A percentile compares a stretch with the other conserved stretches of the same genome.
These are phyloP conservation scores for Quercus mongolica DNA, from an alignment of 306 rosid species.

Conservation along the genomic window DNA sequence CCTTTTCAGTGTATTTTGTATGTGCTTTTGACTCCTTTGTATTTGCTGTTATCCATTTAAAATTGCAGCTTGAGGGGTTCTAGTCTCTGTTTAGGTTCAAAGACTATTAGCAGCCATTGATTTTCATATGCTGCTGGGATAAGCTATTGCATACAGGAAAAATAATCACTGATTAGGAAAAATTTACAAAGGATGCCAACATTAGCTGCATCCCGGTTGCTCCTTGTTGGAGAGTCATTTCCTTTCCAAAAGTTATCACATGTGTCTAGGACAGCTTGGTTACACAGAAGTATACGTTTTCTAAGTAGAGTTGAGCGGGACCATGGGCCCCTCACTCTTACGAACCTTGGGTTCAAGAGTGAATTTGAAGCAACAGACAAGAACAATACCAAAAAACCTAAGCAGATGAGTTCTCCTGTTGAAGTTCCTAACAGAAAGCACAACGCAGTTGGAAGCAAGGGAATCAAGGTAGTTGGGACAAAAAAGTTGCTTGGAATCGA, in stretches of 20 bases:
- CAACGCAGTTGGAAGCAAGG: conserved; percentile 34
- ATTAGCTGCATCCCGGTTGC: conserved; percentile 50
- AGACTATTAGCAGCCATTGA: background rate
- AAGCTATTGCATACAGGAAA: background rate
- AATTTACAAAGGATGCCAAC: conserved; percentile 55
- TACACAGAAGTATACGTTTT: conserved; percentile 39
- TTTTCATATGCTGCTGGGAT: background rate
- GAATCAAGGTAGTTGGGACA: conserved; percentile 30
- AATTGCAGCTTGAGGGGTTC: conserved; percentile 6
- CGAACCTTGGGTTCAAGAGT: conserved; percentile 41
- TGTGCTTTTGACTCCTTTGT: background rate
- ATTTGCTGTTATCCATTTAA: background rate
- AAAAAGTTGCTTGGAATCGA: conserved; percentile 36
- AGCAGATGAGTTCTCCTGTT: conserved; percentile 31
- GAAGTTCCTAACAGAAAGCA: conserved; percentile 42
- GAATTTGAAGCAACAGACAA: conserved; percentile 32
- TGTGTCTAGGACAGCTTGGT: conserved; percentile 46
- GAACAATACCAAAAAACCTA: conserved; percentile 28
- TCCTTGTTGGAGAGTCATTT: conserved; percentile 59
- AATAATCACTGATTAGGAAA: background rate
- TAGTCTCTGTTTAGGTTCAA: background rate
- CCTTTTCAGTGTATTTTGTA: background rate
- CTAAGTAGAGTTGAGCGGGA: conserved; percentile 31
- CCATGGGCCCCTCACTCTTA: conserved; percentile 52
- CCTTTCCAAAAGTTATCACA: conserved; percentile 48